Base-by-base conservation (phyloP, 768 basidiomycete species). In the Auricularia cornea region DNA sequence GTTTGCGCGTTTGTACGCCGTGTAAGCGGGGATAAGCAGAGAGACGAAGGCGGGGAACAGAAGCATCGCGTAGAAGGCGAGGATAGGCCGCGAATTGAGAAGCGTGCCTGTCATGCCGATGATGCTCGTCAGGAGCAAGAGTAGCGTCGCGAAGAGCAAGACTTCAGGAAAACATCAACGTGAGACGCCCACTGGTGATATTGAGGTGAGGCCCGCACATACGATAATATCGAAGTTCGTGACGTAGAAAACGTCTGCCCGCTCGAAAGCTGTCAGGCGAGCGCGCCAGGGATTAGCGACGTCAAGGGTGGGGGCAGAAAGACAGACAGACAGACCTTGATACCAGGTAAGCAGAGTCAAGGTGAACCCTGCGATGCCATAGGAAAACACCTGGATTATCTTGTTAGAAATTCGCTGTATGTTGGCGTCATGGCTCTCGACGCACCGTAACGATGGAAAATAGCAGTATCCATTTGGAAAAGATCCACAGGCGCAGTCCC, bases 11-110 rank as follows among this genome's bases (percentile, higher is more conserved):
- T 84, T 84, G 74, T 88, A 89, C 23, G 81, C 74, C n/a, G 78
- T 76, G 69, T 89, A 89, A 32, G 85, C 87, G 62, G 88, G 77
- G 5, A 82, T 78, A 65, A 85, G 78, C 61, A 89, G 69, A 3
- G 83, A 79, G 32, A 82, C 70, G 63, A 88, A 74, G 1, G 79
- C 79, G 2, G 87, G 86, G 84, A 86, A 88, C 59, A 90, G 80
- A 16, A 90, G 79, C 57, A 90, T 72, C 28, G 82, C 76, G 76
- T 90, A 90, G 61, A 85, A 74, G 1, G 87, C 84, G 63, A 90
- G 79, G 63, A 88, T 79, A 1, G 84, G 84, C 3, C 86, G 83
- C 20, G 86, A 87, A 70, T 88, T 84, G 65, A 90, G 79, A 64
- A 90, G 72, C 0, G 81, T 76, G 23, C 86, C 86, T 23, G 80